Evolutionary conservation across 2,329 filamentous ascomycete species (phyloP), one percentile per base, ranked within the genome.

Genomic region (Monosporascus sp.): DNA sequence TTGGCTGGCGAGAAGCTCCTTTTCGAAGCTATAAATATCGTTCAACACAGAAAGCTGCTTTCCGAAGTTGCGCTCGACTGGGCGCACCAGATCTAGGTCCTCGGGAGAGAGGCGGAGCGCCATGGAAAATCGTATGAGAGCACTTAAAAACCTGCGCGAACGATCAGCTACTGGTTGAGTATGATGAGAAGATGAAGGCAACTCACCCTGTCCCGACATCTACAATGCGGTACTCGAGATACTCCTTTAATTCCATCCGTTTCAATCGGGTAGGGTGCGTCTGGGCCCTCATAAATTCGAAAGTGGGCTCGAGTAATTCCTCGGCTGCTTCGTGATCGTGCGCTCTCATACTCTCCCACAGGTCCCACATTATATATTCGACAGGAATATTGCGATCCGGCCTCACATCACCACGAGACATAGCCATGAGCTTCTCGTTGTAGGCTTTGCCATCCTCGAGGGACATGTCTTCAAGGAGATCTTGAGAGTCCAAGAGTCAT

Each of bases 381-480:
- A 60, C 65, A 1, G 70, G 68, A 17, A 62, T 44, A 6, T 41
- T 53, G 5, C 63, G 62, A 54, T 75, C 63, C 0, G 70, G 69
- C 0, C 51, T 50, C 1, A 53, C 54, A 2, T 68, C 55, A 3
- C 72, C 72, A 2, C 63, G 58, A 9, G 60, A 59, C 5, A 74
- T 60, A 0, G 66, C 57, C 25, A 75, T 74, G 8, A 75, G 59
- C 6, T 55, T 61, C 6, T 71, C 63, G 51, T 75, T 73, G 53
- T 72, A 71, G 1, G 57, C 60, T 3, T 57, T 50, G 7, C 73
- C 73, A 3, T 74, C 68, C 3, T 65, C 64, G 2, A 75, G 59
- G 5, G 67, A 70, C 68, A 75, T 72, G 53, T 70, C 49, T 44
- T 75, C 73, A n/a, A 74, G 67, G 6, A 69, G 38, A 57, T 75